Conservation (phyloP, 1,284 basidiomycete genomes). For the Ceratobasidium sp. region DNA sequence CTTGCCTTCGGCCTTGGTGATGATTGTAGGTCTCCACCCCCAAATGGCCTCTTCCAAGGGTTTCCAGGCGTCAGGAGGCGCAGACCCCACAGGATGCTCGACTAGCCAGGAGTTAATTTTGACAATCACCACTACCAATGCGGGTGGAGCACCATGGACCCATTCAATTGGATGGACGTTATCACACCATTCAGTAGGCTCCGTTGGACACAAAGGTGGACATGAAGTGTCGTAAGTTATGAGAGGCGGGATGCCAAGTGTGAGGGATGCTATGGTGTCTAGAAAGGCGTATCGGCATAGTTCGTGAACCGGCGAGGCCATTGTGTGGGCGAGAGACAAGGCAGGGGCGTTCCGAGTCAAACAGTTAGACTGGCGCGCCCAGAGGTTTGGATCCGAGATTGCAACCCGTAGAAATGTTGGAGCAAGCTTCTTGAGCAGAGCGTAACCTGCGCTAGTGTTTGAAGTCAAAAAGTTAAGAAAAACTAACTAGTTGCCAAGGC, state of each 20-base stretch:
- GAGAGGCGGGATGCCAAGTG: neutral
- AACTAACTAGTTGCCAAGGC: neutral
- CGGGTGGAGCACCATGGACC: neutral
- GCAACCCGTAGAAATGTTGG: neutral
- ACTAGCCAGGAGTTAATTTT: slow-evolving; percentile 7
- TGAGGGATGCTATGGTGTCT: neutral
- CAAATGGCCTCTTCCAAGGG: neutral
- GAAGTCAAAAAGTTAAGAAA: neutral
- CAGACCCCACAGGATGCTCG: neutral
- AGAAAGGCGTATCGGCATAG: neutral
- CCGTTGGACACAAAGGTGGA: neutral
- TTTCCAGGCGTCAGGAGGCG: neutral
- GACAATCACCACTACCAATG: neutral
- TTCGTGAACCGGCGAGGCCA: neutral
- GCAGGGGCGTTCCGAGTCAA: neutral
- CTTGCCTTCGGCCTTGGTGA: neutral
- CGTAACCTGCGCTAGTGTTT: neutral
- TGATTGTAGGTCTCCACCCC: neutral
- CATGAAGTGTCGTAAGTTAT: slow-evolving; percentile 6
- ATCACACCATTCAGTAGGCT: neutral
- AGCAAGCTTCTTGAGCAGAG: neutral
- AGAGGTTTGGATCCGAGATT: neutral
- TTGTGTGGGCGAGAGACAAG: neutral
- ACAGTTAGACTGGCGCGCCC: slow-evolving; percentile 1
- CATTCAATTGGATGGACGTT: neutral